These are phyloP conservation scores for Ascochyta viciae-villosae DNA, from an alignment of 2,329 filamentous ascomycete genomes.

Conservation along the genomic window DNA sequence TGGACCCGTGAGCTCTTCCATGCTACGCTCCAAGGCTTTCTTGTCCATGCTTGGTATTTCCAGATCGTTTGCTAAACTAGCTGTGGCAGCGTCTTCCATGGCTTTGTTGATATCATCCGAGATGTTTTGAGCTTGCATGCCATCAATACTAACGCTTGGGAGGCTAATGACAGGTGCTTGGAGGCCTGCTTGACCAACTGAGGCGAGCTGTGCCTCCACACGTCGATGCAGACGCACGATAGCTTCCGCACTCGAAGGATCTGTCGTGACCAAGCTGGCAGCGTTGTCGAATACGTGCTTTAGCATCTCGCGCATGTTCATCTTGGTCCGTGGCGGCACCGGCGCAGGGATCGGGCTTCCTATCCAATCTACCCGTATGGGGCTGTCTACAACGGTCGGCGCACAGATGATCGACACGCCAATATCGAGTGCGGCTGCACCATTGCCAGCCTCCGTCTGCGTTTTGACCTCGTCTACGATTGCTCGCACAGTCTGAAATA, in stretches of 20 bases:
- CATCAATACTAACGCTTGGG: conserved; percentile 35
- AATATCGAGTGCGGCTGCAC: conserved; percentile 71
- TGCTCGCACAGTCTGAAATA: conserved; percentile 64
- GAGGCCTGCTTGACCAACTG: conserved; percentile 32
- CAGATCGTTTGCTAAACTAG: conserved; percentile 40
- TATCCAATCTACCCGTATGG: conserved; percentile 45
- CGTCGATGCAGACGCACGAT: conserved; percentile 68
- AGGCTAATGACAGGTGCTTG: conserved; percentile 37
- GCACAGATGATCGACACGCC: conserved; percentile 73
- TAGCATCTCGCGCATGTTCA: conserved; percentile 68
- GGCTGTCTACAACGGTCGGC: conserved; percentile 56
- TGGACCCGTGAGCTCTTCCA: conserved; percentile 39
- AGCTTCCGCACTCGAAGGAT: conserved; percentile 65
- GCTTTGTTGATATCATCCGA: conserved; percentile 44
- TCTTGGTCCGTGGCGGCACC: conserved; percentile 45
- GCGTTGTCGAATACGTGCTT: conserved; percentile 66
- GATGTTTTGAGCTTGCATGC: conserved; percentile 37
- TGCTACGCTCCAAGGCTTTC: conserved; percentile 41
- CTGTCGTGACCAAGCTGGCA: conserved; percentile 63
- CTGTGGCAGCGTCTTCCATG: conserved; percentile 47
- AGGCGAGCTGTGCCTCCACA: conserved; percentile 68
- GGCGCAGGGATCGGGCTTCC: conserved; percentile 36
- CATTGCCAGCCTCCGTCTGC: conserved; percentile 66
- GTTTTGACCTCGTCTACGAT: conserved; percentile 73
- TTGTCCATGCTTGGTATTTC: conserved; percentile 41